These are phyloP conservation scores for Oenanthe sinensis DNA, from an alignment of 129 eudicot species.

Conservation along the genomic window DNA sequence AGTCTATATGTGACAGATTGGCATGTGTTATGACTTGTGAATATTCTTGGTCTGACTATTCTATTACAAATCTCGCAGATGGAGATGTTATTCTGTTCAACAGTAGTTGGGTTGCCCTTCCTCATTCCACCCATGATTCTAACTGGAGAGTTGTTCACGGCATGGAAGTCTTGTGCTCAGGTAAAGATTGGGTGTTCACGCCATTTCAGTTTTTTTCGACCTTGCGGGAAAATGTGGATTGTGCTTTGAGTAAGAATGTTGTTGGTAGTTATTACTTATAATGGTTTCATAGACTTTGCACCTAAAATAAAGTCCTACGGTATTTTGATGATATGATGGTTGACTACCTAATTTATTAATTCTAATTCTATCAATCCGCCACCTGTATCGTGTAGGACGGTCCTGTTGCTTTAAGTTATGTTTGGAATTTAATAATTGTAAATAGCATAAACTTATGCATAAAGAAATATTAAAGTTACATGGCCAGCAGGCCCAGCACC, in stretches of 20 bases:
- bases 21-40: not conserved
- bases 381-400: not conserved
- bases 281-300: not conserved
- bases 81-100: constrained; percentile 98
- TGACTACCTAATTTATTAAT: constrained; percentile 1
- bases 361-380: not conserved
- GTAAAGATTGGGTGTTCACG: constrained; percentile 18
- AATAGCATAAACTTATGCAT: not conserved
- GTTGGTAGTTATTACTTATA: not conserved
- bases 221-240: not conserved
- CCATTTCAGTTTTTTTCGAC: not conserved
- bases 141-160: constrained; percentile 81
- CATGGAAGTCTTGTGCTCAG: constrained; percentile 85
- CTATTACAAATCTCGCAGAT: constrained; percentile 34
- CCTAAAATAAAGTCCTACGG: not conserved
- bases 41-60: not conserved
- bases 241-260: not conserved
- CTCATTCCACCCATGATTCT: constrained; percentile 81
- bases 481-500: not conserved
- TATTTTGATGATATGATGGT: not conserved
- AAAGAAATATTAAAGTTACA: not conserved
- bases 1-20: not conserved
- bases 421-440: not conserved
- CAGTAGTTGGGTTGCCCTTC: constrained; percentile 88
- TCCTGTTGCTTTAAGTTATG: constrained; percentile 9